Evolutionary conservation across 495 filamentous ascomycete genomes (phyloP), one percentile per base, ranked within the genome.

Genomic region (Pyrenula aspistea): DNA sequence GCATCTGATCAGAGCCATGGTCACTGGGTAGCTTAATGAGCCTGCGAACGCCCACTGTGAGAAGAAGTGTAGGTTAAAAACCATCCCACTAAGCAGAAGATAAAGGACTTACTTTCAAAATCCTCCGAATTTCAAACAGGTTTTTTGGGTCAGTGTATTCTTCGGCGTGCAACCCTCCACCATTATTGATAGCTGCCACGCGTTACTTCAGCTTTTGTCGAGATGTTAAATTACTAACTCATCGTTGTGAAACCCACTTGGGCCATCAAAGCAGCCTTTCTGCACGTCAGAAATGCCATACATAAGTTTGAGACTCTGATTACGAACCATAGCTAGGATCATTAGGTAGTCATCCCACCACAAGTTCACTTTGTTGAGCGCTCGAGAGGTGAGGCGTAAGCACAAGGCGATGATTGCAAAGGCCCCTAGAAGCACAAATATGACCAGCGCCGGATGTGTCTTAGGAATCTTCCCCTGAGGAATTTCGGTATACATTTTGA

Each of bases 291-390:
- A 42, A 15, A 42, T 42, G 31, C 15, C 15, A 15, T 15, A 42
- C 4, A 42, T 42, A 4, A 8, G 31, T 15, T 42, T 15, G 31
- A 42, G 31, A 15, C 31, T 42, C 31, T 42, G 59, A 47, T 57
- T 49, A 59, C 61, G 24, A 54, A 73, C 71, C 71, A 71, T 64
- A 24, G 69, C 70, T 20, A 61, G 68, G 2, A 71, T 54, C 53
- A 71, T 67, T 61, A 71, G 68, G 57, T 60, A 68, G 53, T 73
- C 71, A 59, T 73, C 71, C 71, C 68, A 71, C 67, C 69, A 69
- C 12, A 73, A 56, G 56, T 63, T 60, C 51, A 67, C 63, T 36
- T 63, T 62, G 31, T 15, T 42, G 4, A 42, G 21, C 31, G 8
- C 15, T 42, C 31, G 31, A 15, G 31, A 42, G 31, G 31, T 42